Conservation (phyloP, 345 rosid genomes). For the Bruguiera parviflora region DNA sequence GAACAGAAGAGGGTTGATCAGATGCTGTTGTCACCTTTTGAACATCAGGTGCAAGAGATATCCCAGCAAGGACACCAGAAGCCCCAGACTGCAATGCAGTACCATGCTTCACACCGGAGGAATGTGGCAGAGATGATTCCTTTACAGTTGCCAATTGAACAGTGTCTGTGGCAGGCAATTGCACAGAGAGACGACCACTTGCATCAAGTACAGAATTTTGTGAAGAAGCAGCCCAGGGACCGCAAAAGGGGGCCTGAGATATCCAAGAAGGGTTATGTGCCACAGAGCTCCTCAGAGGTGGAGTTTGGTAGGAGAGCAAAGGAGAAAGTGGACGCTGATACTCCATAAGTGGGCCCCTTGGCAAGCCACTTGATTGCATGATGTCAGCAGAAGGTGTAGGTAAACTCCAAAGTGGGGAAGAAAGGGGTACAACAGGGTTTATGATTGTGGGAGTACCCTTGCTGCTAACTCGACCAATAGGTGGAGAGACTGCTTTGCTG, state of each 20-base stretch:
- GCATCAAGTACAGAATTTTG: slow-evolving; percentile 58
- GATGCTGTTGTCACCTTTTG: slow-evolving; percentile 43
- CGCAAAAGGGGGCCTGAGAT: slow-evolving; percentile 64
- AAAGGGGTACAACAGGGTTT: slow-evolving; percentile 58
- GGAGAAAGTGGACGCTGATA: slow-evolving; percentile 65
- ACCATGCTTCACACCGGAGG: slow-evolving; percentile 46
- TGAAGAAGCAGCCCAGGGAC: slow-evolving; percentile 66
- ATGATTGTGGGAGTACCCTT: slow-evolving; percentile 50
- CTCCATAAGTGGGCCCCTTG: slow-evolving; percentile 56
- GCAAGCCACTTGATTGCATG: slow-evolving; percentile 51
- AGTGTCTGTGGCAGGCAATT: slow-evolving; percentile 51
- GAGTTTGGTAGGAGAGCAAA: slow-evolving; percentile 62
- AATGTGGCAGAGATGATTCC: slow-evolving; percentile 47
- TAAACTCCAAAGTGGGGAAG: slow-evolving; percentile 85
- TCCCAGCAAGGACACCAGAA: slow-evolving; percentile 40
- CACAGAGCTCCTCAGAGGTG: slow-evolving; percentile 50
- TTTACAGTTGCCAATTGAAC: slow-evolving; percentile 55
- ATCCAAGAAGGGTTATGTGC: slow-evolving; percentile 71
- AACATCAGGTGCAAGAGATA: slow-evolving; percentile 39
- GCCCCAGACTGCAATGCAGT: slow-evolving; percentile 38
- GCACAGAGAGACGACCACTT: slow-evolving; percentile 50
- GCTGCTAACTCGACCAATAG: slow-evolving; percentile 47
- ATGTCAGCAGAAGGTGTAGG: slow-evolving; percentile 55
- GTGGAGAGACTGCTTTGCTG: slow-evolving; percentile 48
- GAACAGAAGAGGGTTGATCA: slow-evolving; percentile 46